Base-by-base conservation (phyloP, 2,329 filamentous ascomycete genomes). In the Aspergillus sp. region DNA sequence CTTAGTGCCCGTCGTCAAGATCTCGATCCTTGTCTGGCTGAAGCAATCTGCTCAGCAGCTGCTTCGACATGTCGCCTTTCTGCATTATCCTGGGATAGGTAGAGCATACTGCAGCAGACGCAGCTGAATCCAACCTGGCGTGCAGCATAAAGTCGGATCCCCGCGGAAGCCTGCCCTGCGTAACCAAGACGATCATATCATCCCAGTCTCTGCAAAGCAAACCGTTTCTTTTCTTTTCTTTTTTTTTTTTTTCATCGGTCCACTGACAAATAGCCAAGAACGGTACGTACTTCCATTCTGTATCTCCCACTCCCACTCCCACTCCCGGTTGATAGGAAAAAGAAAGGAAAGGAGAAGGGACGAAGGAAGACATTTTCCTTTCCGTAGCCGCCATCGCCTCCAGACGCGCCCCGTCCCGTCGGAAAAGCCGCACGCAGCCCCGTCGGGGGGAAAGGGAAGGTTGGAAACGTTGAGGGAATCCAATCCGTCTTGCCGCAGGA, bases 401-500 rank as follows among this genome's bases (percentile, higher is more conserved):
- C 17, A 36, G 48, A 13, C 22, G 48, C 49, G 50, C 30, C 45
- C 45, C 45, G 53, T 49, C 32, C 53, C 53, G 47, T 15, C 48
- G 36, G 38, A n/a, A 41, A 32, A 22, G 39, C 36, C 11, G 11
- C 22, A 32, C 38, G 39, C 17, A 34, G 17, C 15, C 9, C 38
- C 11, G 15, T 9, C 20, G 20, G 48, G 22, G 7, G 9, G 8
- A 30, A 30, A 36, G 34, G 12, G 34, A 36, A n/a, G 15, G 34
- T 36, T n/a, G 12, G 15, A 36, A 32, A 17, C 26, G 8, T 30
- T 30, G 9, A 30, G 26, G 26, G 26, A 30, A 36, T 55, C 47
- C 30, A 50, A 55, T 55, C 53, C 30, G 53, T 43, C 47, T 17
- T 43, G 13, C 8, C 39, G 53, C 53, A 50, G 45, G 6, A 48